A percentile compares a stretch with the other conserved stretches of the same genome.
Evolutionary conservation across 2,329 filamentous ascomycete genomes (phyloP).

Genomic region (Canariomyces notabilis): DNA sequence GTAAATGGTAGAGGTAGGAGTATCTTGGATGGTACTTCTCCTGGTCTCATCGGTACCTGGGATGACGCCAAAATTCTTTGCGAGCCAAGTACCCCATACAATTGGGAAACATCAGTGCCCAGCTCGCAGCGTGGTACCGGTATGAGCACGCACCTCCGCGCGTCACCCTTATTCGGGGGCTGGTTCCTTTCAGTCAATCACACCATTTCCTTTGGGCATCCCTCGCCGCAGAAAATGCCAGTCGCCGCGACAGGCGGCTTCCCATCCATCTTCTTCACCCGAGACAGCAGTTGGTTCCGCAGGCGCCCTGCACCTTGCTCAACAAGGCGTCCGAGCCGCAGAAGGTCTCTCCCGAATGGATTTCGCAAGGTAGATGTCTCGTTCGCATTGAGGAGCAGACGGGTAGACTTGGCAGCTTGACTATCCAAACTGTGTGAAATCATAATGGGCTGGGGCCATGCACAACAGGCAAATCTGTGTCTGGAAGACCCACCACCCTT

Average conservation of each 20-base stretch:
- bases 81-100: slow-evolving; percentile 21
- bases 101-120: not conserved
- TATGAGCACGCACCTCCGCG: slow-evolving; percentile 13
- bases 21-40: not conserved
- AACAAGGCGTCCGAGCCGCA: too few relatives aligned
- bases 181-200: slow-evolving; percentile 16
- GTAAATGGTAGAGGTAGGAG: too few relatives aligned
- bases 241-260: not conserved
- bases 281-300: not conserved
- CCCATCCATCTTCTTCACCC: slow-evolving; percentile 1
- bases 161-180: slow-evolving; percentile 13
- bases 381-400: too few relatives aligned
- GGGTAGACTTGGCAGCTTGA: too few relatives aligned
- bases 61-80: slow-evolving; percentile 6
- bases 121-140: not conserved
- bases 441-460: too few relatives aligned
- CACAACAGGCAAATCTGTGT: too few relatives aligned
- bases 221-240: slow-evolving; percentile 6
- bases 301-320: too few relatives aligned
- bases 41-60: slow-evolving; percentile 5
- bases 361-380: too few relatives aligned
- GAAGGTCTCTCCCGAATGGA: too few relatives aligned
- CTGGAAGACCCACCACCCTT: too few relatives aligned
- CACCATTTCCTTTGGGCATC: slow-evolving; percentile 9
- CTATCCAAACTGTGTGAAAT: too few relatives aligned